A percentile compares a stretch with the other conserved stretches of the same genome.
Conservation (phyloP, 257 asterid species). For the Anisodus tanguticus region DNA sequence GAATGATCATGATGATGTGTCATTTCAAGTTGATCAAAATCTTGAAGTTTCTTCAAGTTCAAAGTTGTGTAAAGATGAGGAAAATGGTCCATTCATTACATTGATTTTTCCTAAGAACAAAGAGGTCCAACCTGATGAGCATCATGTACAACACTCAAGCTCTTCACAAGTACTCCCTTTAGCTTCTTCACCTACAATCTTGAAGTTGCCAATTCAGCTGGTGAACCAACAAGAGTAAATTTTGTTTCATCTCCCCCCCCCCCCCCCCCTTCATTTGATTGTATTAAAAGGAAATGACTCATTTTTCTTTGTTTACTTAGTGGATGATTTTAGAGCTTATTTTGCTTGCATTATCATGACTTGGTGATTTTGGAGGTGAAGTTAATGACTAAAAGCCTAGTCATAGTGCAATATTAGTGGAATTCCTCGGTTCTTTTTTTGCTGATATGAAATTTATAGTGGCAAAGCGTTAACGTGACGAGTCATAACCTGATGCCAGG, state of each 20-base stretch:
- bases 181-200: conserved; percentile 40
- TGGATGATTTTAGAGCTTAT: background rate
- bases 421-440: background rate
- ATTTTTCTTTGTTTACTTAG: conserved; percentile 14
- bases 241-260: background rate
- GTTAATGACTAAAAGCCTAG: conserved; percentile 19
- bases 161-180: conserved; percentile 48
- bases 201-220: conserved; percentile 7
- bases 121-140: conserved; percentile 34
- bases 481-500: background rate
- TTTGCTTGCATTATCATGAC: conserved; percentile 19
- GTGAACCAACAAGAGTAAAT: conserved; percentile 21
- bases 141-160: conserved; percentile 36
- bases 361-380: conserved; percentile 23
- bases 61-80: conserved; percentile 38
- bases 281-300: background rate
- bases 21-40: conserved; percentile 12
- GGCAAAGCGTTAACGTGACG: background rate
- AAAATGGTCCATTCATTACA: conserved; percentile 46
- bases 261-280: background rate
- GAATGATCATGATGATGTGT: background rate
- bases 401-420: conserved; percentile 1
- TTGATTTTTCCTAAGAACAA: conserved; percentile 35
- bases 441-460: background rate
- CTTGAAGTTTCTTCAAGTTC: conserved; percentile 38